Evolutionary conservation across 2,329 filamentous ascomycete genomes (phyloP), one percentile per base, ranked within the genome.

Genomic region (Pseudocercospora eumusae): DNA sequence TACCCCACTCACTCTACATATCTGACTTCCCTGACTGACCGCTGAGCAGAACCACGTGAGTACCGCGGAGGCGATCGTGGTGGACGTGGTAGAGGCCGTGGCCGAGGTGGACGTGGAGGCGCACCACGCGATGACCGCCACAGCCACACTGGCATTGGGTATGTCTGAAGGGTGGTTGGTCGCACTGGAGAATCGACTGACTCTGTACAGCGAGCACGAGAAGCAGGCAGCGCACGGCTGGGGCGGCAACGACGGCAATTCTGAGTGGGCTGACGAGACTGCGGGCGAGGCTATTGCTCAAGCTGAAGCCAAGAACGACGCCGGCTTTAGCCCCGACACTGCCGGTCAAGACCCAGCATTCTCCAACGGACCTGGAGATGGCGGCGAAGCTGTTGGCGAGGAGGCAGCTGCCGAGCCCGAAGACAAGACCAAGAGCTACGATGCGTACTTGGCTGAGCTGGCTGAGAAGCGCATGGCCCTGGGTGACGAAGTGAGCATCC

Each of bases 161-260:
- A 82, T 78, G 84, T 74, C 8, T 25, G 25, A 23, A 54, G 9
- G 20, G 28, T 9, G 15, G 9, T 10, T 54, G 20, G n/a, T 21
- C 15, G 28, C 52, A n/a, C 8, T 18, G 28, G 31, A 21, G 13
- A 1, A 20, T 13, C 55, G n/a, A 63, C 54, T 40, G 27, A 18
- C 49, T 28, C 18, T 25, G 8, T 31, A 7, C 58, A 91, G 90
- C 74, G 89, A 91, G 68, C 89, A 90, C 74, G 89, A 92, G 73
- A 96, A 96, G 86, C 89, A 93, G 80, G 87, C 89, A 76, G 90
- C 87, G 75, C 90, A 93, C 79, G 90, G 91, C 72, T 98, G 93
- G 92, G 95, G 93, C 73, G 88, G 86, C 75, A 84, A 85, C 71
- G 89, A 69, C 57, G 95, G 92, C 73, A 82, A 88, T 66, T 89